phyloP scores from a whole-genome alignment of 1,284 basidiomycete species.

The Tylopilus orsonianus region DNA sequence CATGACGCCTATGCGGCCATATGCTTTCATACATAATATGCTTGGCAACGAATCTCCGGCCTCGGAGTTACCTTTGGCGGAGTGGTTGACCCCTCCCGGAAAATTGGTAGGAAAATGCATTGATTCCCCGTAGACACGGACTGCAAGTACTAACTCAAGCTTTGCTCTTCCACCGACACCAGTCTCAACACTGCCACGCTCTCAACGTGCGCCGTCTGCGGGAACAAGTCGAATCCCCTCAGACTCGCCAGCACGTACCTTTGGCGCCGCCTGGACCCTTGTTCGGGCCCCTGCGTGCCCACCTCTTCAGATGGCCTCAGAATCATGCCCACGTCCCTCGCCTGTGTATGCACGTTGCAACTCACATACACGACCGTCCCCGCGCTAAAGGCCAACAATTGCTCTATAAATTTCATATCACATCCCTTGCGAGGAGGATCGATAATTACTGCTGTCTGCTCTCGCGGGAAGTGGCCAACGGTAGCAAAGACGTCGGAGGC shows the following conservation, averaged over 20 bases:
- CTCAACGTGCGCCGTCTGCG: slow-evolving; percentile 90
- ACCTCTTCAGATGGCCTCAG: slow-evolving; percentile 42
- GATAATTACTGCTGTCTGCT: slow-evolving; percentile 72
- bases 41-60: too few relatives aligned
- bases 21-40: too few relatives aligned
- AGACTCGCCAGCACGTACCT: slow-evolving; percentile 76
- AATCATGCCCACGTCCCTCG: slow-evolving; percentile 78
- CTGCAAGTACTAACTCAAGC: neutral
- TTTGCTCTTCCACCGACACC: slow-evolving; percentile 11
- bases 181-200: slow-evolving; percentile 70
- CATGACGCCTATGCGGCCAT: too few relatives aligned
- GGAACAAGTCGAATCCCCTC: slow-evolving; percentile 89
- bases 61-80: too few relatives aligned
- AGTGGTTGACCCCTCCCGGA: too few relatives aligned
- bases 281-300: slow-evolving; percentile 21
- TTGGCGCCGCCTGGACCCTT: slow-evolving; percentile 29
- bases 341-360: slow-evolving; percentile 92
- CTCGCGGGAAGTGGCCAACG: slow-evolving; percentile 67
- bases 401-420: slow-evolving; percentile 78
- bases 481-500: slow-evolving; percentile 67
- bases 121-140: too few relatives aligned
- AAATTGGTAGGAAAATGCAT: too few relatives aligned
- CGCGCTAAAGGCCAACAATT: slow-evolving; percentile 73
- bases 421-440: slow-evolving; percentile 93
- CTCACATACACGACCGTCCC: slow-evolving; percentile 85